Evolutionary conservation across 2,329 filamentous ascomycete species (phyloP).

Genomic region (Fusarium albosuccineum): DNA sequence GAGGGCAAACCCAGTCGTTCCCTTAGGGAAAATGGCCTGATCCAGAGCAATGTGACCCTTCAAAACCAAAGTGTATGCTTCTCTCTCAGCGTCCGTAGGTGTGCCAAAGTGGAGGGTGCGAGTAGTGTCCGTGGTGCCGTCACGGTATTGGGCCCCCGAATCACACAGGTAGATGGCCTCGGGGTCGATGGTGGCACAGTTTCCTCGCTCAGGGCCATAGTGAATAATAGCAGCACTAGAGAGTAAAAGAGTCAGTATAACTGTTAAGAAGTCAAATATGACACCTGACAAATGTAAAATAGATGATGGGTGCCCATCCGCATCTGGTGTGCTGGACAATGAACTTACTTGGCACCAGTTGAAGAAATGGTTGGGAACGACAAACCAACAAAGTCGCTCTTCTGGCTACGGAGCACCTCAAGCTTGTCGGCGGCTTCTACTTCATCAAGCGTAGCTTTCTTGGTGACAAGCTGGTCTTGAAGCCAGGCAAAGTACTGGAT

Average conservation of each 20-base stretch:
- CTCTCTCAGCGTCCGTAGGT: conserved; percentile 85
- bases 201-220: conserved; percentile 88
- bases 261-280: not conserved
- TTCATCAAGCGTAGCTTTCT: conserved; percentile 83
- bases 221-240: conserved; percentile 92
- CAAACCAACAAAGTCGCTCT: conserved; percentile 84
- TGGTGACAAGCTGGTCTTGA: conserved; percentile 84
- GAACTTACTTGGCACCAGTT: conserved; percentile 78
- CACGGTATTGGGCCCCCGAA: conserved; percentile 94
- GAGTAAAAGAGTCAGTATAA: conserved; percentile 12
- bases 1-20: conserved; percentile 92
- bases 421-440: conserved; percentile 93
- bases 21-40: conserved; percentile 89
- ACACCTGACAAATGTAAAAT: not conserved
- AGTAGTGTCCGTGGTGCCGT: conserved; percentile 97
- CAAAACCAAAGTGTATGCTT: conserved; percentile 92
- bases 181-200: conserved; percentile 86
- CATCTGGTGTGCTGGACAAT: not conserved
- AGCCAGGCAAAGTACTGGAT: conserved; percentile 97
- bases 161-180: conserved; percentile 93
- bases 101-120: conserved; percentile 92
- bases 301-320: not conserved
- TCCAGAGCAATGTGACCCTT: conserved; percentile 95
- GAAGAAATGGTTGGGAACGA: conserved; percentile 98
- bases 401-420: conserved; percentile 76